phyloP scores from a whole-genome alignment of 2,329 filamentous ascomycete genomes.

The Colletotrichum sp. region DNA sequence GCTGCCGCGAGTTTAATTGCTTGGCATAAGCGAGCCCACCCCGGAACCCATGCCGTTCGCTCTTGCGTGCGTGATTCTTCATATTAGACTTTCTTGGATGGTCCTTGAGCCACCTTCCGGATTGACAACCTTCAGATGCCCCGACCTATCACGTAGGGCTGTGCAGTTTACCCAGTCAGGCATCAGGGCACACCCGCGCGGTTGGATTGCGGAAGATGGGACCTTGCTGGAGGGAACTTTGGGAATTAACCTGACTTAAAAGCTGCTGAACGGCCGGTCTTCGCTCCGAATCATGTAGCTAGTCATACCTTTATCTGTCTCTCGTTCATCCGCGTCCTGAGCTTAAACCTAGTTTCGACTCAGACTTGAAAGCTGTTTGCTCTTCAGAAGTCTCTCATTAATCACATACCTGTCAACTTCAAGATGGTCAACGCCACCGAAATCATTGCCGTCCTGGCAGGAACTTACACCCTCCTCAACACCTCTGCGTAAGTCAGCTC shows the following conservation, averaged over 20 bases:
- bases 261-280: background rate
- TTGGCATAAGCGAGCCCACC: background rate
- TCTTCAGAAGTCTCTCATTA: background rate
- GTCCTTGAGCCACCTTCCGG: background rate
- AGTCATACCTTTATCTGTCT: background rate
- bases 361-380: background rate
- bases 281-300: background rate
- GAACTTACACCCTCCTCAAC: constrained; percentile 21
- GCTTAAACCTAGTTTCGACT: background rate
- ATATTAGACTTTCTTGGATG: background rate
- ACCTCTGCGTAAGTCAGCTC: constrained; percentile 10
- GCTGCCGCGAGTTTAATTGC: background rate
- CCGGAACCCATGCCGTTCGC: background rate
- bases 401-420: background rate
- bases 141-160: background rate
- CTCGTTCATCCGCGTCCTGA: background rate
- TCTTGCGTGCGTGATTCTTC: background rate
- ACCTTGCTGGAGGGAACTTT: background rate
- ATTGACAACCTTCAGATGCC: background rate
- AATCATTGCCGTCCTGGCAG: constrained; percentile 18
- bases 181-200: background rate
- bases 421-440: constrained; percentile 20
- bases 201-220: background rate
- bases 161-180: background rate
- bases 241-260: background rate